Conservation (phyloP, 257 asterid species). For the Primulina tabacum region DNA sequence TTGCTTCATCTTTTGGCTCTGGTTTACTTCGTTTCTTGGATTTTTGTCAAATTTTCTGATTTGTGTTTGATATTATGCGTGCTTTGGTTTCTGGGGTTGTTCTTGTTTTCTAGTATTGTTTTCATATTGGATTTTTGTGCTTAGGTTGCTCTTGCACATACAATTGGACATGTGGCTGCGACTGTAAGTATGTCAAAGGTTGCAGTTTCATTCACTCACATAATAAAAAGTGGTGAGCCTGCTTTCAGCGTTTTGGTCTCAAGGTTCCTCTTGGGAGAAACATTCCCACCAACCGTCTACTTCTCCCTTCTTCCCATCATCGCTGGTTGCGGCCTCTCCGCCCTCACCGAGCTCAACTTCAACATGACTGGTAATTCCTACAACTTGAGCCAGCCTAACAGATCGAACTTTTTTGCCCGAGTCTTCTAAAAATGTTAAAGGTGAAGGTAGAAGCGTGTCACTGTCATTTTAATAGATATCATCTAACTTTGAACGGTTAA, state of each 20-base stretch:
- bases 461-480: not conserved
- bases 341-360: constrained; percentile 90
- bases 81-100: not conserved
- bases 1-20: constrained; percentile 4
- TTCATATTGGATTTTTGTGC: constrained; percentile 14
- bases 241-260: constrained; percentile 94
- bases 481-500: not conserved
- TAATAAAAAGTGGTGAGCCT: constrained; percentile 95
- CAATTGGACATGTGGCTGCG: constrained; percentile 99
- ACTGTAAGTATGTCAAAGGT: constrained; percentile 99
- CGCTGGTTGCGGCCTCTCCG: constrained; percentile 88
- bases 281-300: constrained; percentile 72
- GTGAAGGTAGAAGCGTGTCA: not conserved
- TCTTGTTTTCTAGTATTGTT: constrained; percentile 12
- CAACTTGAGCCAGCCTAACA: not conserved
- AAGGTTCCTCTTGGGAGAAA: constrained; percentile 74
- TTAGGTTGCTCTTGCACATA: constrained; percentile 96
- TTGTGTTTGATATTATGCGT: not conserved
- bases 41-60: not conserved
- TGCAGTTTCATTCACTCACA: constrained; percentile 95
- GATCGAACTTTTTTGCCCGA: not conserved
- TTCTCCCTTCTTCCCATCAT: constrained; percentile 82
- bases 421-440: not conserved
- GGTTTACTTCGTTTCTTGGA: not conserved
- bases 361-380: constrained; percentile 73